Conservation (phyloP, 139 green algal species). For the Chlamydomonas asymmetrica region DNA sequence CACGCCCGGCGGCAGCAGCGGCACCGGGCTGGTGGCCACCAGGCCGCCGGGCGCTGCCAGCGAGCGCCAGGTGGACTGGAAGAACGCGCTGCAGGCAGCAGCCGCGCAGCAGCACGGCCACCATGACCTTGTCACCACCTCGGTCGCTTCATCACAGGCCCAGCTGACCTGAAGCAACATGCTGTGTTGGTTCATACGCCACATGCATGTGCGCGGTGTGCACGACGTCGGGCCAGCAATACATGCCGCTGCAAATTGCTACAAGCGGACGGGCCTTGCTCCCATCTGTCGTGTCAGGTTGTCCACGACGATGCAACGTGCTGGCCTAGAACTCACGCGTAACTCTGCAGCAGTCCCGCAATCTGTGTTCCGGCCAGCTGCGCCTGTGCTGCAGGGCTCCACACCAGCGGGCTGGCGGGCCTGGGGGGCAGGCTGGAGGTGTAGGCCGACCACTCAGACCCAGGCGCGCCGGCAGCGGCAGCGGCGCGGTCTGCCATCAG, state of each 20-base stretch:
- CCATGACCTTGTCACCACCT: not conserved
- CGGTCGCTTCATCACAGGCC: not conserved
- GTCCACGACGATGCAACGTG: no score
- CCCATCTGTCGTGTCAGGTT: no score
- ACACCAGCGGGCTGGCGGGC: conserved; percentile 63
- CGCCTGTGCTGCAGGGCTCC: conserved; percentile 60
- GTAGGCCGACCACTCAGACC: conserved; percentile 49
- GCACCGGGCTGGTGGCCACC: no score
- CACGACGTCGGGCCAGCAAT: not conserved
- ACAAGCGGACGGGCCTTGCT: not conserved
- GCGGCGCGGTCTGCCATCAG: conserved; percentile 64
- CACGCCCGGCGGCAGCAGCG: conserved; percentile 54
- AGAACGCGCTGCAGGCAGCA: conserved; percentile 10
- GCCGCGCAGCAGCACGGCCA: not conserved
- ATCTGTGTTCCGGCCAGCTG: conserved; percentile 74
- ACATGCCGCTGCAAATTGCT: not conserved
- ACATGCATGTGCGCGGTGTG: not conserved
- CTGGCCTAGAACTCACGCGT: conserved; percentile 58
- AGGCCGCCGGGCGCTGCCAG: no score
- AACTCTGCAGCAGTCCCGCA: conserved; percentile 50
- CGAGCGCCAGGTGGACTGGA: conserved; percentile 22
- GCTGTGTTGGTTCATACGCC: not conserved
- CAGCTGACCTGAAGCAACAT: no score
- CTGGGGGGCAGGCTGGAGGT: conserved; percentile 49
- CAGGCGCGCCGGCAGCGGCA: not conserved